phyloP scores from a whole-genome alignment of 225 moss, liverwort and hornwort genomes.

The Asterella californica region DNA sequence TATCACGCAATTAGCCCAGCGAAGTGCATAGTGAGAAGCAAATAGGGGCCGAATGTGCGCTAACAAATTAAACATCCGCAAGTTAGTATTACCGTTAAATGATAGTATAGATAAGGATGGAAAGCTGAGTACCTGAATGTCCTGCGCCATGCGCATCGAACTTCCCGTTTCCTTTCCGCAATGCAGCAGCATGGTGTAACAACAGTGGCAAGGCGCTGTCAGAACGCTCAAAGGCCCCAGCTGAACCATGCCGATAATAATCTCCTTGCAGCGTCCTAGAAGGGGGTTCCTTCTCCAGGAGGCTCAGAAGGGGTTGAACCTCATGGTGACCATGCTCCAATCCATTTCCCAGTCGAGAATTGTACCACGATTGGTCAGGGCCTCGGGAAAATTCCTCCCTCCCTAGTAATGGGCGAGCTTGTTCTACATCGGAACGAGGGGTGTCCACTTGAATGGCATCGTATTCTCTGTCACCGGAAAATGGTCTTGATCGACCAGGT shows the following conservation, averaged over 20 bases:
- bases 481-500: conserved; percentile 27
- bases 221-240: conserved; percentile 36
- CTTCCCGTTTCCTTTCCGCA: conserved; percentile 43
- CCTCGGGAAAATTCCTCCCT: conserved; percentile 25
- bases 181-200: conserved; percentile 37
- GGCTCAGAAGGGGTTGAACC: conserved; percentile 44
- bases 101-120: background rate
- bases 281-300: conserved; percentile 50
- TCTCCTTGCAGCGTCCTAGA: conserved; percentile 41
- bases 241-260: conserved; percentile 25
- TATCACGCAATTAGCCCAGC: too few relatives aligned
- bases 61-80: background rate
- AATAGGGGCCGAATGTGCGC: too few relatives aligned
- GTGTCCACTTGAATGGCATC: conserved; percentile 35
- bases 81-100: background rate
- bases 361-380: conserved; percentile 34
- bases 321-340: conserved; percentile 42
- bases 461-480: conserved; percentile 33
- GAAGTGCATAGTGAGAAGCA: too few relatives aligned
- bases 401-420: conserved; percentile 24
- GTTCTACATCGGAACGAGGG: conserved; percentile 34
- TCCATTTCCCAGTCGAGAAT: conserved; percentile 28
- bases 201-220: conserved; percentile 41
- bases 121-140: conserved; percentile 33
- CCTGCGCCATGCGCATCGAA: conserved; percentile 33